Conservation (phyloP, 345 rosid genomes). For the Salix brachista region DNA sequence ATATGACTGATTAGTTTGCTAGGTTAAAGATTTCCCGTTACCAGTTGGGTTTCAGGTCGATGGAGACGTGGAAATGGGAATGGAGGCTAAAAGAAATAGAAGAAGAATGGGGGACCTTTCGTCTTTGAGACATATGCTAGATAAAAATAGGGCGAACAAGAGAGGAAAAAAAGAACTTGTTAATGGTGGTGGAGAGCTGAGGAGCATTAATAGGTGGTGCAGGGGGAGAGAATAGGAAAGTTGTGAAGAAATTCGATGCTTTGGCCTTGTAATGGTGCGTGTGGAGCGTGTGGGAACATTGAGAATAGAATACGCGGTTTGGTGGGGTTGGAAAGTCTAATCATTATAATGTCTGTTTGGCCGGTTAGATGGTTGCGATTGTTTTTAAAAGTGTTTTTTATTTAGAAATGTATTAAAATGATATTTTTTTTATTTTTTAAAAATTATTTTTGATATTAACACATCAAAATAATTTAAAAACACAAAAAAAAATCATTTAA, state of each 20-base stretch:
- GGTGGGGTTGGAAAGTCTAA: not conserved
- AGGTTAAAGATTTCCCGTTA: not conserved
- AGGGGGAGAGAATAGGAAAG: not conserved
- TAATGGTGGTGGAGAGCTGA: not conserved
- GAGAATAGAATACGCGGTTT: not conserved
- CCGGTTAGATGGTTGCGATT: too few species aligned
- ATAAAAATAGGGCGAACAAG: not conserved
- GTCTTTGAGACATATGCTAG: constrained; percentile 78
- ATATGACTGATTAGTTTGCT: not conserved
- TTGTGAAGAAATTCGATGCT: not conserved
- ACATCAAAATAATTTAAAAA: too few species aligned
- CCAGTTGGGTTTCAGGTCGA: constrained; percentile 61
- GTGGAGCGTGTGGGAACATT: not conserved
- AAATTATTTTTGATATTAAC: too few species aligned
- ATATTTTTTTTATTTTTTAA: too few species aligned
- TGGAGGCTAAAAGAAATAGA: constrained; percentile 56
- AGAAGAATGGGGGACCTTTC: constrained; percentile 63
- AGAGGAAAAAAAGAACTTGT: not conserved
- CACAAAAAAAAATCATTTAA: too few species aligned
- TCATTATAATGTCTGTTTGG: too few species aligned
- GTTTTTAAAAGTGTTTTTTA: too few species aligned
- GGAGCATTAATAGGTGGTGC: not conserved
- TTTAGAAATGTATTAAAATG: too few species aligned
- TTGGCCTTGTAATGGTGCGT: not conserved
- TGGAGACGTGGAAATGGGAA: constrained; percentile 63